These are phyloP conservation scores for Emmonsia crescens DNA, from an alignment of 2,329 filamentous ascomycete genomes.

Conservation along the genomic window DNA sequence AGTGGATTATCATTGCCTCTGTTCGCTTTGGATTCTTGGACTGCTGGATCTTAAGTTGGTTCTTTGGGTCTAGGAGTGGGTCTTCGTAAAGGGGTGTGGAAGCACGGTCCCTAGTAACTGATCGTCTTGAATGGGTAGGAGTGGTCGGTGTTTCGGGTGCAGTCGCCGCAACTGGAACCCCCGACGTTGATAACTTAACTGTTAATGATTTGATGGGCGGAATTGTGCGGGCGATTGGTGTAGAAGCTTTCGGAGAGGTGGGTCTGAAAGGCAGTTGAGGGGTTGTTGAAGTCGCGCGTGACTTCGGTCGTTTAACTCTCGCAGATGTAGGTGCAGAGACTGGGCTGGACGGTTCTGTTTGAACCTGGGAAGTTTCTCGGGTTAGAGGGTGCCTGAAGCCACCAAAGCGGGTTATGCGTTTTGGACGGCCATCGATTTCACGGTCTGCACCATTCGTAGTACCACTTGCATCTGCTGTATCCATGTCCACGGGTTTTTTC, in stretches of 20 bases:
- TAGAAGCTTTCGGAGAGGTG: constrained; percentile 11
- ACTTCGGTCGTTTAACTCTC: constrained; percentile 6
- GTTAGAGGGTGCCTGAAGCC: constrained; percentile 10
- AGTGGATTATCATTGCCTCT: constrained; percentile 36
- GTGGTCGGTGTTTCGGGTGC: constrained; percentile 7
- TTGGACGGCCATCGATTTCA: constrained; percentile 5
- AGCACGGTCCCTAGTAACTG: constrained; percentile 8
- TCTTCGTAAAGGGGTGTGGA: constrained; percentile 14
- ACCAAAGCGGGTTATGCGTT: constrained; percentile 10
- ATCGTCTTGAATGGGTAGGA: constrained; percentile 12
- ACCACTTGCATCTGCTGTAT: neutral
- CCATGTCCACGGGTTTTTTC: constrained; percentile 13
- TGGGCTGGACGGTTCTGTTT: constrained; percentile 9
- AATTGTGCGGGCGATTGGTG: neutral
- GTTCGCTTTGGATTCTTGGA: constrained; percentile 36
- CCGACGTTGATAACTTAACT: neutral
- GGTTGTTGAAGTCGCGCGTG: constrained; percentile 9
- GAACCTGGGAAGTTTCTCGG: constrained; percentile 9
- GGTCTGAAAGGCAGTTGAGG: constrained; percentile 14
- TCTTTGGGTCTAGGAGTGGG: constrained; percentile 15
- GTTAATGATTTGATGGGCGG: constrained; percentile 5
- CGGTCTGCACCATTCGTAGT: constrained; percentile 3
- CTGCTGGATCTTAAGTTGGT: constrained; percentile 28
- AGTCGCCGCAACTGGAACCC: neutral
- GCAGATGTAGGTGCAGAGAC: constrained; percentile 3